Conservation (phyloP, 495 filamentous ascomycete species). For the Trichocladium uniseriatum region DNA sequence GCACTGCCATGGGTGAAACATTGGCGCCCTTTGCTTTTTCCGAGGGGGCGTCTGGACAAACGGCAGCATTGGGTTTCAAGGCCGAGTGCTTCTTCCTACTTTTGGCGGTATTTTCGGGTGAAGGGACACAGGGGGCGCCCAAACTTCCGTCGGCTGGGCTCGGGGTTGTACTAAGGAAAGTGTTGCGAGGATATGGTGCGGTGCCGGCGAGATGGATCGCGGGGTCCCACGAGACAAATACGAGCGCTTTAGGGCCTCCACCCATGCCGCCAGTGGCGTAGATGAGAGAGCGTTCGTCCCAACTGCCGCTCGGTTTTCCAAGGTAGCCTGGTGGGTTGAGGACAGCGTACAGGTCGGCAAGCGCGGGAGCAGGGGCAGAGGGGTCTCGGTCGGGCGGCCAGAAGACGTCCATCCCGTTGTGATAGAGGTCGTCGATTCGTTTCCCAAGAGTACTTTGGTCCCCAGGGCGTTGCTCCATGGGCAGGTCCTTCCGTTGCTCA, state of each 20-base stretch:
- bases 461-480: neutral
- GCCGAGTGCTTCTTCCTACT: neutral
- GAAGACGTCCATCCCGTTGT: conserved; percentile 40
- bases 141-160: conserved; percentile 3
- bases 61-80: neutral
- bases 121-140: neutral
- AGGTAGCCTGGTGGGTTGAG: conserved; percentile 46
- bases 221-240: conserved; percentile 59
- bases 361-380: conserved; percentile 13
- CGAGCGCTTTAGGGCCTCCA: conserved; percentile 38
- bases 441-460: conserved; percentile 21
- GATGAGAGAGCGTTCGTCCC: conserved; percentile 56
- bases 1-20: conserved; percentile 14
- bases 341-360: conserved; percentile 42
- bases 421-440: conserved; percentile 33
- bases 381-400: conserved; percentile 51
- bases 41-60: neutral
- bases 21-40: neutral
- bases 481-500: conserved; percentile 9
- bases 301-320: conserved; percentile 41
- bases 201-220: conserved; percentile 20
- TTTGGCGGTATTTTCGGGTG: conserved; percentile 10
- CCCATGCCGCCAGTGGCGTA: conserved; percentile 38
- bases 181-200: conserved; percentile 12
- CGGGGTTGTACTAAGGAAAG: neutral